These are phyloP conservation scores for Limtongia smithiae DNA, from an alignment of 805 yeast species.

Conservation along the genomic window DNA sequence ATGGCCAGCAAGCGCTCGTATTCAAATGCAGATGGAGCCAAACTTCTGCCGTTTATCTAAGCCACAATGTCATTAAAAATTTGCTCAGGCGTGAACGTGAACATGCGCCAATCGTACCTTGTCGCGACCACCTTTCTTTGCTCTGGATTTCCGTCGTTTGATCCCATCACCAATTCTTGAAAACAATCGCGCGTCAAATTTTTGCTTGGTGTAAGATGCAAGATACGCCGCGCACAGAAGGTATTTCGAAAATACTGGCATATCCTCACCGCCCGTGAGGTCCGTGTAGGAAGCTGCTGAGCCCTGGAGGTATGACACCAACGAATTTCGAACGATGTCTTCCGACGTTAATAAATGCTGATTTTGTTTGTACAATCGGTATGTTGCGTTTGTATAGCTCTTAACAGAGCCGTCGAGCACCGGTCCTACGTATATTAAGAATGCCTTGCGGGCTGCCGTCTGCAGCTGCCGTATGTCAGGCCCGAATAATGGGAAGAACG, in stretches of 20 bases:
- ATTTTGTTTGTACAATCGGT: slow-evolving; percentile 13
- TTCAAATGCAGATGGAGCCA: slow-evolving; percentile 71
- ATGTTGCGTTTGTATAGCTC: background rate
- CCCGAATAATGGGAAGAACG: slow-evolving; percentile 20
- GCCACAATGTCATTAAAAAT: too few species aligned
- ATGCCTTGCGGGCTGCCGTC: slow-evolving; percentile 5
- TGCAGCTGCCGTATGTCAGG: slow-evolving; percentile 15
- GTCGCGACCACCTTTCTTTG: too few species aligned
- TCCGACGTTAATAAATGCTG: slow-evolving; percentile 19
- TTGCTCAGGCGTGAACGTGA: background rate
- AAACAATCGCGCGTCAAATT: slow-evolving; percentile 64
- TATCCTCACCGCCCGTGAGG: slow-evolving; percentile 5
- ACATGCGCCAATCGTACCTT: too few species aligned
- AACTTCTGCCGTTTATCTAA: slow-evolving; percentile 54
- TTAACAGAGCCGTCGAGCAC: slow-evolving; percentile 6
- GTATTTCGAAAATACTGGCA: slow-evolving; percentile 44
- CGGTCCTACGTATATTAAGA: slow-evolving; percentile 12
- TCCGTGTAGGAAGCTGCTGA: background rate
- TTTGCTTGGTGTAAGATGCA: slow-evolving; percentile 72
- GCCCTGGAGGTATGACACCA: background rate
- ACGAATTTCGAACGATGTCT: slow-evolving; percentile 15
- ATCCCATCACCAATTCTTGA: slow-evolving; percentile 52
- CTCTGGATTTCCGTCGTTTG: background rate
- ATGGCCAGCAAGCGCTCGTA: slow-evolving; percentile 79
- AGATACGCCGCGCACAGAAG: slow-evolving; percentile 77